Evolutionary conservation across 768 basidiomycete genomes (phyloP).

Genomic region (Lyophyllum atratum): DNA sequence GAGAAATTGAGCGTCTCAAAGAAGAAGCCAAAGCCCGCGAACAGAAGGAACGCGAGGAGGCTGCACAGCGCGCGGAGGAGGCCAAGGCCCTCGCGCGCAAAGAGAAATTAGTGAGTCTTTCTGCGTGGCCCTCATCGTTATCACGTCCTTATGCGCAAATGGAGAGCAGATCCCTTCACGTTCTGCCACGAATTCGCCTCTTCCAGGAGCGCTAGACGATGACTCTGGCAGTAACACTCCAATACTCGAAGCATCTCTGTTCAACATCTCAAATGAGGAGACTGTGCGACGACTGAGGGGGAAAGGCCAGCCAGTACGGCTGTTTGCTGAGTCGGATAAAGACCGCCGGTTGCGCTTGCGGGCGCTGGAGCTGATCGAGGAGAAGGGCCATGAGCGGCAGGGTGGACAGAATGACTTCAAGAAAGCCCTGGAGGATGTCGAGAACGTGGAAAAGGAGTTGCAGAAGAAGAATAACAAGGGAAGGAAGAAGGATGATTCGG

Average conservation of each 20-base stretch:
- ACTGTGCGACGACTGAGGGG: slow-evolving; percentile 84
- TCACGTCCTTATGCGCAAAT: slow-evolving; percentile 36
- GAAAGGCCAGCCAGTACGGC: slow-evolving; percentile 91
- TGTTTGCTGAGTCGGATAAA: slow-evolving; percentile 96
- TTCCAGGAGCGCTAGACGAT: slow-evolving; percentile 28
- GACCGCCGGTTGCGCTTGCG: slow-evolving; percentile 87
- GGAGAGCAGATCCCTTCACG: slow-evolving; percentile 50
- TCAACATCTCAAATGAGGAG: slow-evolving; percentile 94
- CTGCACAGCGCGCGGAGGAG: slow-evolving; percentile 23
- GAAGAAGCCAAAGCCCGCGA: slow-evolving; percentile 40
- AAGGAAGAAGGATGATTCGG: slow-evolving; percentile 66
- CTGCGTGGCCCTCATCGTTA: not conserved
- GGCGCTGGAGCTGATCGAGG: slow-evolving; percentile 94
- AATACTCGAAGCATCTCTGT: slow-evolving; percentile 53
- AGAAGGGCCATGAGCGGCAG: slow-evolving; percentile 76
- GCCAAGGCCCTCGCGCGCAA: slow-evolving; percentile 33
- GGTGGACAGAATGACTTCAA: slow-evolving; percentile 96
- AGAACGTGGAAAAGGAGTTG: slow-evolving; percentile 70
- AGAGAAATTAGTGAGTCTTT: slow-evolving; percentile 46
- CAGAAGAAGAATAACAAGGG: slow-evolving; percentile 59
- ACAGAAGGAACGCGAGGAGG: slow-evolving; percentile 28
- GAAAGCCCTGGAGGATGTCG: slow-evolving; percentile 85
- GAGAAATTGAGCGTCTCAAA: slow-evolving; percentile 81
- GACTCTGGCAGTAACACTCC: slow-evolving; percentile 36
- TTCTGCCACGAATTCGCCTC: slow-evolving; percentile 43